These are phyloP conservation scores for Epicoccum sorghinum DNA, from an alignment of 2,329 filamentous ascomycete genomes.

Conservation along the genomic window DNA sequence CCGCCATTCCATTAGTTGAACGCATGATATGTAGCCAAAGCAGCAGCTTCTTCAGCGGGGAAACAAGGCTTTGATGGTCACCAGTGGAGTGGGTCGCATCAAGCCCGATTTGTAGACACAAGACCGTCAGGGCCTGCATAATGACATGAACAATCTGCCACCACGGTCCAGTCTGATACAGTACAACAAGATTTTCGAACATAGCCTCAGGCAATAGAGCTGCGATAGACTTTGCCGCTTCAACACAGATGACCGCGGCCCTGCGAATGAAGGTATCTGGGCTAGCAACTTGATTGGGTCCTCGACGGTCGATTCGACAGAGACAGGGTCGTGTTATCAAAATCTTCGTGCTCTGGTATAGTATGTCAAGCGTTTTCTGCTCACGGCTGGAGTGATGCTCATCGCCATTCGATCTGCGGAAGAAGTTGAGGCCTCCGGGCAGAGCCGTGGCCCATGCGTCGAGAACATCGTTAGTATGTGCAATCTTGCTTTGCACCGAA, in stretches of 20 bases:
- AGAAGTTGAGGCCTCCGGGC: constrained; percentile 29
- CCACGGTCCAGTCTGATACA: constrained; percentile 43
- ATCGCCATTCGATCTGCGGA: neutral
- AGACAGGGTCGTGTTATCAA: constrained; percentile 49
- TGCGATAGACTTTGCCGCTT: constrained; percentile 42
- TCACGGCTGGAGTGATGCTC: constrained; percentile 15
- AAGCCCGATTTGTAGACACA: constrained; percentile 47
- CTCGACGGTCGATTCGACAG: constrained; percentile 42
- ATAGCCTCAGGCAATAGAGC: constrained; percentile 40
- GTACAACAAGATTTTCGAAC: constrained; percentile 2
- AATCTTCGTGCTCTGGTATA: constrained; percentile 36
- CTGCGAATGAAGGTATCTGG: constrained; percentile 42
- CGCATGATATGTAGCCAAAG: constrained; percentile 44
- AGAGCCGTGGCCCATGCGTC: constrained; percentile 42
- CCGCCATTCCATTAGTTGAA: constrained; percentile 34
- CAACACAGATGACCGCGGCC: constrained; percentile 41
- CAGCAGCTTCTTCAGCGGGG: constrained; percentile 39
- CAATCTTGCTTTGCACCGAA: constrained; percentile 39
- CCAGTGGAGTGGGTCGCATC: constrained; percentile 21
- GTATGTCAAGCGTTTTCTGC: constrained; percentile 25
- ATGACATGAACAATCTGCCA: constrained; percentile 44
- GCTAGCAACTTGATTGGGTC: constrained; percentile 34
- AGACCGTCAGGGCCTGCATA: constrained; percentile 47
- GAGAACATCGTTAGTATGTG: constrained; percentile 35
- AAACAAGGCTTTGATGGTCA: constrained; percentile 31